Conservation (phyloP, 768 basidiomycete species). For the Astraeus odoratus region DNA sequence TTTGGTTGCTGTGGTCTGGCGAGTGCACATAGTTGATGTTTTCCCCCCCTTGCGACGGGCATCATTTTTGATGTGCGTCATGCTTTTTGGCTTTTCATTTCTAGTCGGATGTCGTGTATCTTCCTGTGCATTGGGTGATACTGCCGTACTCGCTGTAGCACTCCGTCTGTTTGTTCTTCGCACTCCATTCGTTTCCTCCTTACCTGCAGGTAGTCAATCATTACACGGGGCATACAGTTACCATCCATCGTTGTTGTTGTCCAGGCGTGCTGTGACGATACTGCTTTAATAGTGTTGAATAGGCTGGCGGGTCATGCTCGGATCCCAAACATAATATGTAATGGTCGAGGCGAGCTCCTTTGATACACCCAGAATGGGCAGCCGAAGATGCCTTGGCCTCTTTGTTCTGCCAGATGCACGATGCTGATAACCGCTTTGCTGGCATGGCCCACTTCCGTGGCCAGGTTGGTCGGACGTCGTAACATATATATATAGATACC, state of each 20-base stretch:
- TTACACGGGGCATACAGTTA: conserved; percentile 16
- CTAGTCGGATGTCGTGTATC: conserved; percentile 9
- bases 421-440: no score
- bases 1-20: conserved; percentile 12
- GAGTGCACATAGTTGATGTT: conserved; percentile 7
- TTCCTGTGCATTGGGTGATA: conserved; percentile 9
- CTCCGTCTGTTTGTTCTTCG: conserved; percentile 13
- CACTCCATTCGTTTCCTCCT: conserved; percentile 23
- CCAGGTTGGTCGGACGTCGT: no score
- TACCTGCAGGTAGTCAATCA: conserved; percentile 16
- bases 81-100: conserved; percentile 13
- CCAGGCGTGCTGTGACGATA: not conserved
- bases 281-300: not conserved
- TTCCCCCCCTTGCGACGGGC: conserved; percentile 6
- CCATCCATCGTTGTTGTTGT: conserved; percentile 7
- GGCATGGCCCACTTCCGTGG: no score
- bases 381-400: no score
- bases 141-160: conserved; percentile 16
- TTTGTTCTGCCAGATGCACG: no score
- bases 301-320: no score
- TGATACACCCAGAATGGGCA: not conserved
- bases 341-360: no score
- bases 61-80: conserved; percentile 15
- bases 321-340: no score
- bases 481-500: no score